Percentiles rank a stretch among this genome's conserved stretches.
phyloP scores from a whole-genome alignment of 139 green algal genomes.

The Coelastrella sp. region DNA sequence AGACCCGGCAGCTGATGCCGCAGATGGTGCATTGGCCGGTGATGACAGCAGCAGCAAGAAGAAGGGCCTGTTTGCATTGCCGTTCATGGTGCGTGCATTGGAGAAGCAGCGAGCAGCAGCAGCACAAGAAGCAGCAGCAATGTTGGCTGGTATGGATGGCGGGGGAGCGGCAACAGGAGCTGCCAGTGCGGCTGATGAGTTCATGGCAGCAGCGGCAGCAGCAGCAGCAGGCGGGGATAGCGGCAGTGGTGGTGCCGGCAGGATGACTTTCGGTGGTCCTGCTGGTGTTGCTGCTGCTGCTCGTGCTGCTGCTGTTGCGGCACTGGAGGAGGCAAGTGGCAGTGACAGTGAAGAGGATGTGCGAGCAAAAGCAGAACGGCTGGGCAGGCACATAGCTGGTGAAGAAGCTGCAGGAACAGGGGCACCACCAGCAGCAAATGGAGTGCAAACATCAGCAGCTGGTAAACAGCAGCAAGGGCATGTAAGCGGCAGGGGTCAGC shows the following conservation, averaged over 20 bases:
- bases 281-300: background rate
- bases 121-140: slow-evolving; percentile 70
- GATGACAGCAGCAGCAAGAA: slow-evolving; percentile 47
- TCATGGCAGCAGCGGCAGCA: slow-evolving; percentile 13
- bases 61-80: slow-evolving; percentile 91
- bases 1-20: background rate
- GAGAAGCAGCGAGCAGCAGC: slow-evolving; percentile 74
- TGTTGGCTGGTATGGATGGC: slow-evolving; percentile 53
- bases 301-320: slow-evolving; percentile 13
- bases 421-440: slow-evolving; percentile 14
- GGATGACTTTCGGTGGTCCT: slow-evolving; percentile 48
- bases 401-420: slow-evolving; percentile 18
- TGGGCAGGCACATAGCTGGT: slow-evolving; percentile 6
- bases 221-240: background rate
- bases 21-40: background rate
- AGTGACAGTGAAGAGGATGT: slow-evolving; percentile 55
- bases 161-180: background rate
- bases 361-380: slow-evolving; percentile 56
- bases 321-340: background rate
- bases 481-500: background rate
- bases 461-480: slow-evolving; percentile 6
- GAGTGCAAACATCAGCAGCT: background rate
- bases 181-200: slow-evolving; percentile 10
- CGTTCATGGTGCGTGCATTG: slow-evolving; percentile 93
- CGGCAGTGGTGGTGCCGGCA: background rate